These are phyloP conservation scores for Solanum megistacrolobum DNA, from an alignment of 257 asterid species.

Conservation along the genomic window DNA sequence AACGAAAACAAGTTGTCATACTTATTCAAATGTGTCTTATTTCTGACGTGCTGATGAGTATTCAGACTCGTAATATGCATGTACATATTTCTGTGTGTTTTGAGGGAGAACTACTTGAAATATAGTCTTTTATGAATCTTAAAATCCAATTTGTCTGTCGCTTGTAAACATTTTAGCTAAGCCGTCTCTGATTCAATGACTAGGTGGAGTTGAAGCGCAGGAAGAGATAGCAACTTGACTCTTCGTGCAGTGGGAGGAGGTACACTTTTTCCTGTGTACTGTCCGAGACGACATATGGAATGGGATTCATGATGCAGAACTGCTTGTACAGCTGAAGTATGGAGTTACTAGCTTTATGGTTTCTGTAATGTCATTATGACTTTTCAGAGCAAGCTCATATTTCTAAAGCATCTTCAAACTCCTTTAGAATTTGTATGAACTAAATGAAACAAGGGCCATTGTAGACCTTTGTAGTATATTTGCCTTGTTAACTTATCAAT, in stretches of 20 bases:
- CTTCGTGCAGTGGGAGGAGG: slow-evolving; percentile 14
- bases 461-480: background rate
- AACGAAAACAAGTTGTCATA: background rate
- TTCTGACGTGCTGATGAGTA: background rate
- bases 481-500: background rate
- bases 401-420: background rate
- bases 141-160: background rate
- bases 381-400: background rate
- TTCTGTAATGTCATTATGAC: background rate
- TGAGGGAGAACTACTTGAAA: background rate
- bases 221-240: slow-evolving; percentile 31
- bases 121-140: background rate
- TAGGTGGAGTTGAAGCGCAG: slow-evolving; percentile 57
- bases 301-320: background rate
- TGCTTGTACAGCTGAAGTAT: background rate
- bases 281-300: background rate
- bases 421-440: background rate
- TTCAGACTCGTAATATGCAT: background rate
- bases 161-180: background rate
- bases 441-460: background rate
- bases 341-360: background rate
- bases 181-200: background rate
- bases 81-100: background rate
- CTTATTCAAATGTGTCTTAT: background rate
- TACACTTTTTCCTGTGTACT: slow-evolving; percentile 21